Percentiles rank a stretch among this genome's conserved stretches.
These are phyloP conservation scores for Spergularia marina DNA, from an alignment of 148 eudicot genomes.

Conservation along the genomic window DNA sequence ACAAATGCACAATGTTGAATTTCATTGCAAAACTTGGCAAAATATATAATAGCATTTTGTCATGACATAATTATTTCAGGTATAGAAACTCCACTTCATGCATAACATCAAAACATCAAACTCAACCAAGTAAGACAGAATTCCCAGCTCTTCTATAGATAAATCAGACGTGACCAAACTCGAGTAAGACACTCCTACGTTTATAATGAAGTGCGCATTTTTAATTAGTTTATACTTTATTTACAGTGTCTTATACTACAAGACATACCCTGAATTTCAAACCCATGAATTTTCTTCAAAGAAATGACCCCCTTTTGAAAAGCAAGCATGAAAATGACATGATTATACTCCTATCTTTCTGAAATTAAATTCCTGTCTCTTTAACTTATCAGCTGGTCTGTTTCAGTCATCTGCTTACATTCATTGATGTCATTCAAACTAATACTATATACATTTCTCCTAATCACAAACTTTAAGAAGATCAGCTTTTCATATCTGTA, in stretches of 20 bases:
- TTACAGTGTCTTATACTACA: too few species aligned
- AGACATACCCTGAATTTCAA: conserved; percentile 12
- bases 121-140: background rate
- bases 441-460: background rate
- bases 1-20: background rate
- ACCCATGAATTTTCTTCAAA: conserved; percentile 17
- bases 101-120: conserved; percentile 7
- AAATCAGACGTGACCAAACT: background rate
- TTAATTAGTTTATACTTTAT: too few species aligned
- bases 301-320: conserved; percentile 17
- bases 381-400: background rate
- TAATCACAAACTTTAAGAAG: conserved; percentile 27
- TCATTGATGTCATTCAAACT: background rate
- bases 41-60: background rate
- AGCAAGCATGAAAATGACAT: conserved; percentile 21
- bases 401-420: background rate
- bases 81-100: conserved; percentile 20
- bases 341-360: background rate
- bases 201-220: too few species aligned
- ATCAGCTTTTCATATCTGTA: conserved; percentile 7
- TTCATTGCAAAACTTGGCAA: background rate
- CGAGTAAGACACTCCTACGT: background rate
- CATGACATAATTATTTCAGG: background rate
- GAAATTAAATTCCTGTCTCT: background rate
- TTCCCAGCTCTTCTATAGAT: background rate